Evolutionary conservation across 208 protist species (phyloP).

Genomic region (Leishmania aethiopica): DNA sequence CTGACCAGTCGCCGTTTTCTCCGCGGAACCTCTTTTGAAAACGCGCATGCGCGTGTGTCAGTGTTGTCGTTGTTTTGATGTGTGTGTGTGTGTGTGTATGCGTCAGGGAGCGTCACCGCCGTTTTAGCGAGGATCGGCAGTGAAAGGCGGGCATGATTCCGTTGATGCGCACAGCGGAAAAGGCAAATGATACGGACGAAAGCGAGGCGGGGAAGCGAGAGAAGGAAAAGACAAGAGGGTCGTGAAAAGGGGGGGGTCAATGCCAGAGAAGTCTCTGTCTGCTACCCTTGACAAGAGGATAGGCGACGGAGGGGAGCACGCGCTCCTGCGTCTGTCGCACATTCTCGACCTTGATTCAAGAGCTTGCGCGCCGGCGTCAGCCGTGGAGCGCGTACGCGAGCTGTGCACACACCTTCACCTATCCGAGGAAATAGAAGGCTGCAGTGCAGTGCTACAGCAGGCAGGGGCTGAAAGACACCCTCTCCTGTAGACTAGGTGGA

Average conservation of each 20-base stretch:
- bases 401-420: background rate
- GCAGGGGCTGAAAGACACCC: background rate
- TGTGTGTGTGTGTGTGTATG: background rate
- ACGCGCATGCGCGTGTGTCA: background rate
- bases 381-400: background rate
- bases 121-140: background rate
- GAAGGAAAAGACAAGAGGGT: background rate
- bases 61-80: background rate
- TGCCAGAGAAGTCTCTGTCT: background rate
- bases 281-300: background rate
- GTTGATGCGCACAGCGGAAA: too few species aligned
- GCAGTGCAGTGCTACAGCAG: background rate
- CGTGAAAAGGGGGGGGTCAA: background rate
- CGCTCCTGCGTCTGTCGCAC: background rate
- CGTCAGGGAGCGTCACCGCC: background rate
- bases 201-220: background rate
- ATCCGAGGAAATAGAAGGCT: background rate
- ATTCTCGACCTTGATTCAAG: background rate
- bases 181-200: background rate
- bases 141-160: background rate
- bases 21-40: background rate
- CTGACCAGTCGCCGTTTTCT: background rate
- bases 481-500: background rate
- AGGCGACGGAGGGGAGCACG: background rate
- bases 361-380: background rate